phyloP scores from a whole-genome alignment of 257 asterid genomes.

The Salvia hispanica region DNA sequence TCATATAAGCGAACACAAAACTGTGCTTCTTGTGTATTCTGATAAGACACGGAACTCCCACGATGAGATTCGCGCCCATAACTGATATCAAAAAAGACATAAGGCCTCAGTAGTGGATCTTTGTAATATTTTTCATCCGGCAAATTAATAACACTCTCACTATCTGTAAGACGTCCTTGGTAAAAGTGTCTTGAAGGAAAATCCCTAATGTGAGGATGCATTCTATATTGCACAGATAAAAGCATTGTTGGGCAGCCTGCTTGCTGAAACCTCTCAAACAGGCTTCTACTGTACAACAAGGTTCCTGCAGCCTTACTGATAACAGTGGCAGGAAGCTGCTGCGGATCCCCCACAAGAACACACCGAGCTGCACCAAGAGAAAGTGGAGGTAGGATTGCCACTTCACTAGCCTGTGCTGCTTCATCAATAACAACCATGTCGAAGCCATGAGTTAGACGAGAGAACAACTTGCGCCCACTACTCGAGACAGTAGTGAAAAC shows the following conservation, averaged over 20 bases:
- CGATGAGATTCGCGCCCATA: constrained; percentile 97
- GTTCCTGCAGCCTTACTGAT: constrained; percentile 99
- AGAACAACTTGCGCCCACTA: constrained; percentile 94
- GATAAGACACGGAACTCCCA: constrained; percentile 92
- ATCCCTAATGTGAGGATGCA: constrained; percentile 96
- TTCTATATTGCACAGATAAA: constrained; percentile 92
- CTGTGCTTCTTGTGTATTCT: constrained; percentile 91
- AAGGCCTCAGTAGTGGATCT: constrained; percentile 81
- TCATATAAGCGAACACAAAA: constrained; percentile 90
- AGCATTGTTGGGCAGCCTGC: constrained; percentile 99
- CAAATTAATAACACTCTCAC: constrained; percentile 75
- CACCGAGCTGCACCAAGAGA: constrained; percentile 99
- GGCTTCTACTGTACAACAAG: constrained; percentile 93
- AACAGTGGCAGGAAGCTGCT: constrained; percentile 99
- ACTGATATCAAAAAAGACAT: constrained; percentile 76
- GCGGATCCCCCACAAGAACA: constrained; percentile 99
- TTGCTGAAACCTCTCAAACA: constrained; percentile 96
- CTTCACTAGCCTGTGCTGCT: constrained; percentile 99
- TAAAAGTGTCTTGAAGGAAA: constrained; percentile 96
- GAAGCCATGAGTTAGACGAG: constrained; percentile 94
- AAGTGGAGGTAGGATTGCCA: constrained; percentile 90
- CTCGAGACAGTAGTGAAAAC: constrained; percentile 98
- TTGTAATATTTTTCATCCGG: constrained; percentile 84
- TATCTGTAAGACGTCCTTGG: constrained; percentile 96
- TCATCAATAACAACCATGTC: constrained; percentile 99